A percentile compares a stretch with the other conserved stretches of the same genome.
phyloP scores from a whole-genome alignment of 805 yeast species.

The Debaryomyces tyrocola region DNA sequence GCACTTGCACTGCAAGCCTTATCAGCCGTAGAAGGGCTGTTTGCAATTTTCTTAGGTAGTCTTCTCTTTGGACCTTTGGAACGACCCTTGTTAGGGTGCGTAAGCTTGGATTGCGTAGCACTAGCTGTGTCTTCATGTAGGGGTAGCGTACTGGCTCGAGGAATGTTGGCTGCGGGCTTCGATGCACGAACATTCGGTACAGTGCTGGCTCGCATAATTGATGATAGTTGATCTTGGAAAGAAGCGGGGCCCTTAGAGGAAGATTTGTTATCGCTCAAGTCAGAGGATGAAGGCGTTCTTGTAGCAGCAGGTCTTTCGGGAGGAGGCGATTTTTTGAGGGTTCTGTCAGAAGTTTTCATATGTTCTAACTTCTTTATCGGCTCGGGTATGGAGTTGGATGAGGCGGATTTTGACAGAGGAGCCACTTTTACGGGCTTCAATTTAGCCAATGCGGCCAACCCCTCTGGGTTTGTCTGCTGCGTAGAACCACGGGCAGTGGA shows the following conservation, averaged over 20 bases:
- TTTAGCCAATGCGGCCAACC: constrained; percentile 13
- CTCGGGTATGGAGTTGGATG: constrained; percentile 19
- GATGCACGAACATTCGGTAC: constrained; percentile 15
- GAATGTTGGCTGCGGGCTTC: constrained; percentile 1
- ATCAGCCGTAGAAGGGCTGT: not conserved
- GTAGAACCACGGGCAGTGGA: constrained; percentile 2
- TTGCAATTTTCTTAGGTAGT: constrained; percentile 32
- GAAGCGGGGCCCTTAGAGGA: constrained; percentile 8
- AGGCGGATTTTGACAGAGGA: constrained; percentile 7
- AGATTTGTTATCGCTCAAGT: not conserved
- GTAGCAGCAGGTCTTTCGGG: not conserved
- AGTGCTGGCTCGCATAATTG: constrained; percentile 28
- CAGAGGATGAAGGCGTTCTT: not conserved
- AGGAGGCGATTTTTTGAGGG: not conserved
- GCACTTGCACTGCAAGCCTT: not conserved
- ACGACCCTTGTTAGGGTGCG: constrained; percentile 47
- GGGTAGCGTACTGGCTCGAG: not conserved
- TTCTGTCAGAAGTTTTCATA: constrained; percentile 6
- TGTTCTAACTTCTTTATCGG: constrained; percentile 19
- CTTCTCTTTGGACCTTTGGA: constrained; percentile 54
- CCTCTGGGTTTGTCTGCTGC: constrained; percentile 14
- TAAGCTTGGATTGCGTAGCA: constrained; percentile 25
- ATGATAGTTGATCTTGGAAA: constrained; percentile 24
- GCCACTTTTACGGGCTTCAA: constrained; percentile 14
- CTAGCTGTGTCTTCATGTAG: constrained; percentile 1